Evolutionary conservation across 371 early-diverging fungal genomes (phyloP).

Genomic region (Umbelopsis sp.): DNA sequence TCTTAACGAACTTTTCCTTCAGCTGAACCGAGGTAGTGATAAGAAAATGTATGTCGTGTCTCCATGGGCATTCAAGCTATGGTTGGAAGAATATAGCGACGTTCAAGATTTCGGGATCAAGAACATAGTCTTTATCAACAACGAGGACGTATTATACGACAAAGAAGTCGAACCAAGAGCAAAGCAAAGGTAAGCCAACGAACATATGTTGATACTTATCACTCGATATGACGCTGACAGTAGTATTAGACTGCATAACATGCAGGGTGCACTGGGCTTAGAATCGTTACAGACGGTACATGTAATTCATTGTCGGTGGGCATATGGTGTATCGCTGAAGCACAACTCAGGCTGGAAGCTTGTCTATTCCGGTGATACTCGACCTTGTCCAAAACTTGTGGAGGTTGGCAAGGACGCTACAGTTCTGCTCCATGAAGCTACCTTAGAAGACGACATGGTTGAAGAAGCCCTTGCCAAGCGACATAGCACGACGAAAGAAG

Average conservation of each 20-base stretch:
- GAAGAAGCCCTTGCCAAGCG: conserved; percentile 84
- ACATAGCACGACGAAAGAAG: conserved; percentile 93
- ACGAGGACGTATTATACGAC: conserved; percentile 37
- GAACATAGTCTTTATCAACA: conserved; percentile 34
- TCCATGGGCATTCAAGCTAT: conserved; percentile 62
- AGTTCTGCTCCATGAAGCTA: conserved; percentile 97
- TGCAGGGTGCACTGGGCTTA: conserved; percentile 56
- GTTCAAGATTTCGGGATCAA: conserved; percentile 62
- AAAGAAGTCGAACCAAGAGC: conserved; percentile 11
- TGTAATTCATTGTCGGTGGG: conserved; percentile 82
- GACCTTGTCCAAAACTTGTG: conserved; percentile 83
- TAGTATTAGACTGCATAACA: not conserved
- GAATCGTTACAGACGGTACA: conserved; percentile 61
- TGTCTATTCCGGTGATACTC: conserved; percentile 97
- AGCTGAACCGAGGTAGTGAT: conserved; percentile 15
- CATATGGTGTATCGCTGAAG: conserved; percentile 76
- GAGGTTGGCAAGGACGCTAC: conserved; percentile 73
- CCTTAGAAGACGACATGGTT: conserved; percentile 84
- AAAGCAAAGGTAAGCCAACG: conserved; percentile 32
- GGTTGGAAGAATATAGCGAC: conserved; percentile 73
- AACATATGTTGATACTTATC: conserved; percentile 27
- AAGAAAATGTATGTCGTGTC: conserved; percentile 62
- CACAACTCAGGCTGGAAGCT: conserved; percentile 71
- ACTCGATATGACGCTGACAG: too few species aligned
- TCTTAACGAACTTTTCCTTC: conserved; percentile 2